Base-by-base conservation (phyloP, 2,329 filamentous ascomycete genomes). In the Tolypocladium endophyticum region DNA sequence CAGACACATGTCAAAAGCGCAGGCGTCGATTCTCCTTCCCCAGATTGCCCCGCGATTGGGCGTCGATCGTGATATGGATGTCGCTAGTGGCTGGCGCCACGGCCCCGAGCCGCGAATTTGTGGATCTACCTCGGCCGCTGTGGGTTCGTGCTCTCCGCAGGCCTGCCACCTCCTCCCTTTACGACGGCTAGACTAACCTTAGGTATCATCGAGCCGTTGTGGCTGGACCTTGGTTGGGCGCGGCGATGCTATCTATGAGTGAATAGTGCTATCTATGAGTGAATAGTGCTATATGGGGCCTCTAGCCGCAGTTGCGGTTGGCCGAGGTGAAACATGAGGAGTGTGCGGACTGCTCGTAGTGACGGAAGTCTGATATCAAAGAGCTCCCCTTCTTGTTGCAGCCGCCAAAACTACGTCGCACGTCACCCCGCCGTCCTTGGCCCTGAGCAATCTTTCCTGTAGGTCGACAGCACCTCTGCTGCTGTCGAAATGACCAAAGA, bases 401-500 rank as follows among this genome's bases (percentile, higher is more conserved):
- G 6, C 28, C 16, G 18, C 30, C n/a, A 5, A 8, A 11, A 28
- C 25, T 52, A 14, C 28, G 28, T 9, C 8, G 28, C 16, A 8
- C 28, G 18, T 2, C 9, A 23, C 11, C 8, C n/a, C 25, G 25
- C 0, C 30, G 0, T 20, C 20, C 7, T n/a, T 35, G 50, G 20
- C n/a, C 20, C 55, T 28, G 39, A 28, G 30, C 16, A 25, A 45
- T 6, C 25, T 52, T 52, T 9, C 47, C 23, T 47, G 45, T 8
- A 14, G 25, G 25, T 50, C 8, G 47, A 11, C 25, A 52, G 47
- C 28, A 52, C 33, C 25, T 8, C 28, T 52, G 47, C 47, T 33
- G 18, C 47, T 9, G 20, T 3, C 20, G 20, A 36, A 25, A 58
- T 61, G 59, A 41, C 39, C 39, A 41, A 47, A 25, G 63, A 64